phyloP scores from a whole-genome alignment of 352 stramenopile genomes.

The Globisporangium nagaii region DNA sequence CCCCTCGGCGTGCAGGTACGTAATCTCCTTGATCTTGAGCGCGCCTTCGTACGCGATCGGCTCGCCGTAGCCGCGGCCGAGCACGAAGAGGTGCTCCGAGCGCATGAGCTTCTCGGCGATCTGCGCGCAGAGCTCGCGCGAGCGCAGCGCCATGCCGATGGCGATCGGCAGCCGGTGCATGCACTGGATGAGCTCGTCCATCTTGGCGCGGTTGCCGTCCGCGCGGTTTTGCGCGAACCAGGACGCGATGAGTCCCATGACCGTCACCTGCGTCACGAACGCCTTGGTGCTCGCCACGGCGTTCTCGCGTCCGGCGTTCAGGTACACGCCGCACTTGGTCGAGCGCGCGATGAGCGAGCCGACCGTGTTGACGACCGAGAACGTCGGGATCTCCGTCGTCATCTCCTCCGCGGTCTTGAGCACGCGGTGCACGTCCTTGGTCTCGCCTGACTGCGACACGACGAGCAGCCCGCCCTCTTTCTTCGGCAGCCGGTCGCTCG shows the following conservation, averaged over 20 bases:
- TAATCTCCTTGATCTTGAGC: constrained; percentile 99
- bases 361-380: constrained; percentile 97
- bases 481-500: constrained; percentile 86
- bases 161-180: constrained; percentile 96
- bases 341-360: constrained; percentile 95
- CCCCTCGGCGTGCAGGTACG: constrained; percentile 97
- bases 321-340: constrained; percentile 94
- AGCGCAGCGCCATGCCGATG: constrained; percentile 97
- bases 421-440: constrained; percentile 94
- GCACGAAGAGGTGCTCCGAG: constrained; percentile 94
- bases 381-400: constrained; percentile 60
- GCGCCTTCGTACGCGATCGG: constrained; percentile 96
- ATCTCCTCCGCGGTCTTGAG: constrained; percentile 86
- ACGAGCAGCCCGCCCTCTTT: constrained; percentile 91
- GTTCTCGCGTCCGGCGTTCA: constrained; percentile 97
- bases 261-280: constrained; percentile 96
- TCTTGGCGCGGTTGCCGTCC: constrained; percentile 81
- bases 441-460: constrained; percentile 98
- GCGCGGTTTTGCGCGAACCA: constrained; percentile 90
- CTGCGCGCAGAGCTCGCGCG: constrained; percentile 85
- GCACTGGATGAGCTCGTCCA: constrained; percentile 90
- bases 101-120: constrained; percentile 85
- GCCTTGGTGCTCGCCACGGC: constrained; percentile 98
- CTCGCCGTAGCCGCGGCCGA: constrained; percentile 92
- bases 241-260: constrained; percentile 86